Conservation (phyloP, 495 filamentous ascomycete genomes). For the Acidiella bohemica region DNA sequence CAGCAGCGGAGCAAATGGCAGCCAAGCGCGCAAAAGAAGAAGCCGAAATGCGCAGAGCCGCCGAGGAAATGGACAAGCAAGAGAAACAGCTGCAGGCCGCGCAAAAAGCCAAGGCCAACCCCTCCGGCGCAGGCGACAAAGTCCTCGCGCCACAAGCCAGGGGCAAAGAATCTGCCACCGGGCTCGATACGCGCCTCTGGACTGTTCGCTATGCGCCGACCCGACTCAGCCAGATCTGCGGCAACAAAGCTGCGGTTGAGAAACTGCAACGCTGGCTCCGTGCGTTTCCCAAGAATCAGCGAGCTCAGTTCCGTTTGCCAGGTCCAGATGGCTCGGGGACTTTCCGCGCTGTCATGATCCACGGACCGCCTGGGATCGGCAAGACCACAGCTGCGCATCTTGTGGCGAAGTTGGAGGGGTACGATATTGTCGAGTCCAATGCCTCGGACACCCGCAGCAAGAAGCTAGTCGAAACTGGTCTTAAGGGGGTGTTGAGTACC, state of each 20-base stretch:
- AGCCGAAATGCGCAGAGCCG: slow-evolving; percentile 60
- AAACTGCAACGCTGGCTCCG: slow-evolving; percentile 77
- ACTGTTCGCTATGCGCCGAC: slow-evolving; percentile 91
- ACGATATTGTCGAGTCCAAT: slow-evolving; percentile 86
- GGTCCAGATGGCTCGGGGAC: slow-evolving; percentile 70
- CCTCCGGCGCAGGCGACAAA: slow-evolving; percentile 4
- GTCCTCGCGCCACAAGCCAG: slow-evolving; percentile 2
- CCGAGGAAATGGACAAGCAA: slow-evolving; percentile 63
- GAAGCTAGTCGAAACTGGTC: slow-evolving; percentile 78
- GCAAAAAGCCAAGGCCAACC: slow-evolving; percentile 9
- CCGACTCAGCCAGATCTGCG: slow-evolving; percentile 73
- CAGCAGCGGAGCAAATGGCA: slow-evolving; percentile 70
- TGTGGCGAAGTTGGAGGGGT: slow-evolving; percentile 83
- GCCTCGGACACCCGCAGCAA: slow-evolving; percentile 97
- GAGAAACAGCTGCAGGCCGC: slow-evolving; percentile 29
- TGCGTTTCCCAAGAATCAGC: slow-evolving; percentile 62
- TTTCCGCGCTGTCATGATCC: slow-evolving; percentile 76
- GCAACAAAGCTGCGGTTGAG: slow-evolving; percentile 84
- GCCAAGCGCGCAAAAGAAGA: slow-evolving; percentile 66
- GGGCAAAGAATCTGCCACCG: slow-evolving; percentile 23
- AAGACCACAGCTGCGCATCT: slow-evolving; percentile 97
- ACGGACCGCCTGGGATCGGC: slow-evolving; percentile 90
- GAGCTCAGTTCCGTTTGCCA: slow-evolving; percentile 58
- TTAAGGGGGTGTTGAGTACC: slow-evolving; percentile 81
- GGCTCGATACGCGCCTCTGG: slow-evolving; percentile 63